Percentiles rank a stretch among this genome's conserved stretches.
phyloP scores from a whole-genome alignment of 2,329 filamentous ascomycete genomes.

The Graphilbum fragrans region DNA sequence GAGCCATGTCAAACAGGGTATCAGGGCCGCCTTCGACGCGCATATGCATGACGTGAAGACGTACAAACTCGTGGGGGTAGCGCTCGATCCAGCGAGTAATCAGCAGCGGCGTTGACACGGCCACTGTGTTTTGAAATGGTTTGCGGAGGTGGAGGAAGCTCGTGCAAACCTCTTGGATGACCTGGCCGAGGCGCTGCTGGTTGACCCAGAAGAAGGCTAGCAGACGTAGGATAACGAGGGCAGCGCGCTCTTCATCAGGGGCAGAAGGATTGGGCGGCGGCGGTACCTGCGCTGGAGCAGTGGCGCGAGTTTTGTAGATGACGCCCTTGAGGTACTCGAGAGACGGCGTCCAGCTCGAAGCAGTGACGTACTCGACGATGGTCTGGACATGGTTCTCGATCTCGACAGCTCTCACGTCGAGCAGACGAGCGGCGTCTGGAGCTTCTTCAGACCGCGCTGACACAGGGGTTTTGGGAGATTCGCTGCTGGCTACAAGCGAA shows the following conservation, averaged over 20 bases:
- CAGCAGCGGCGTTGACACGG: conserved; percentile 48
- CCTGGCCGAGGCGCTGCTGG: conserved; percentile 42
- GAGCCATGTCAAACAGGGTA: conserved; percentile 57
- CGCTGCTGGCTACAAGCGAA: conserved; percentile 2
- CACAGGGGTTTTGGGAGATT: conserved; percentile 11
- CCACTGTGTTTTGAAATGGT: conserved; percentile 50
- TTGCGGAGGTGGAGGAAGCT: conserved; percentile 56
- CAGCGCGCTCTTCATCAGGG: conserved; percentile 37
- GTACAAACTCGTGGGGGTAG: conserved; percentile 52
- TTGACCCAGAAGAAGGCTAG: conserved; percentile 55
- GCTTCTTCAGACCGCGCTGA: conserved; percentile 21
- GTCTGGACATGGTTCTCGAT: conserved; percentile 43
- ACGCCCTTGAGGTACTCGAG: conserved; percentile 46
- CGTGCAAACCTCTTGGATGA: conserved; percentile 55
- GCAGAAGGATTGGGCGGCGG: conserved; percentile 22
- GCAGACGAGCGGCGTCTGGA: conserved; percentile 19
- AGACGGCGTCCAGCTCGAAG: conserved; percentile 48
- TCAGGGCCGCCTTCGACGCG: conserved; percentile 54
- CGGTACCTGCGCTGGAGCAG: conserved; percentile 24
- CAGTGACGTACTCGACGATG: conserved; percentile 52
- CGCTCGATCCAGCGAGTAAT: conserved; percentile 56
- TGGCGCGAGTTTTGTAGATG: conserved; percentile 37
- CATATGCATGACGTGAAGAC: conserved; percentile 46
- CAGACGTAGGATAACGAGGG: conserved; percentile 43
- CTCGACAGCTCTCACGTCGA: conserved; percentile 25